Evolutionary conservation across 352 stramenopile species (phyloP), one percentile per base, ranked within the genome.

Genomic region (Globisporangium abappressorium): DNA sequence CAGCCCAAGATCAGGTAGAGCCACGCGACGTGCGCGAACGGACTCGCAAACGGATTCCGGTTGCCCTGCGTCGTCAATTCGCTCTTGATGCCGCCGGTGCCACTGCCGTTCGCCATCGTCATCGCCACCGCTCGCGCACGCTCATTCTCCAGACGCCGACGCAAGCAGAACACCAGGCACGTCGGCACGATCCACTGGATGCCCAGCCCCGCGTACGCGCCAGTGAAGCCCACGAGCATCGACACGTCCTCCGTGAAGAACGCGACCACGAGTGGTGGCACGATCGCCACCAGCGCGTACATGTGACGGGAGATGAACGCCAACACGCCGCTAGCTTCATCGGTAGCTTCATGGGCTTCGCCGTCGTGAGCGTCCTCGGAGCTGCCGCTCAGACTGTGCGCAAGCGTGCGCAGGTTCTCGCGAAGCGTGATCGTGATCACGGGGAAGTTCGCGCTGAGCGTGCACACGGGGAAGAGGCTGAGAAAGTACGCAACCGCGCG

Each of bases 171-270:
- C 24, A 95, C 85, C 11, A 95, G 83, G 63, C 76, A 90, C 33
- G 85, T 82, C 38, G 87, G 87, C 65, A 95, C 85, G 69, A 95
- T 70, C 87, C 87, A 95, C 85, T 95, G 88, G 66, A 96, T 96
- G 69, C 86, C 85, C 56, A 96, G 79, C 8, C 88, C 88, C 2
- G 88, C 88, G 70, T 96, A 96, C 5, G 86, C 84, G 63, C 88
- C 88, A 7, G 88, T 96, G 71, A 93, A 93, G 59, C 88, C 85
- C 56, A 96, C 87, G 34, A 96, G 81, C 85, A 94, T 93, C 38
- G 85, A 92, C 68, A 96, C 88, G 77, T 96, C 88, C 54, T 96
- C 88, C 2, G 88, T 96, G 73, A 89, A 94, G 74, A 96, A 88
- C 49, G 88, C 88, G 30, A 96, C 83, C 12, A 93, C 65, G 62